Evolutionary conservation across 805 yeast species (phyloP).

Genomic region (Debaryomyces prosopidis): DNA sequence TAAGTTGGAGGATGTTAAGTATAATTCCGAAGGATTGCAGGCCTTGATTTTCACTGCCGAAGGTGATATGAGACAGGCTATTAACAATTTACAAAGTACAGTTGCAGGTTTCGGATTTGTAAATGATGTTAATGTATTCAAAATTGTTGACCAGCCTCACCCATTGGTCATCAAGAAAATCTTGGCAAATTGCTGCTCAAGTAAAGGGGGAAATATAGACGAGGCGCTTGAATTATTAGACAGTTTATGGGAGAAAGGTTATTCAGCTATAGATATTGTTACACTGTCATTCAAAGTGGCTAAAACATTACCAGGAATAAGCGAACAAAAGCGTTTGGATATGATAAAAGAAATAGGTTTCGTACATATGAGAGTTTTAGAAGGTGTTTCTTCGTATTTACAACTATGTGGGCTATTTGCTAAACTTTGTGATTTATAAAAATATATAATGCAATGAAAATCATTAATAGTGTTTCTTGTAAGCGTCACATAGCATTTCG

Average conservation of each 20-base stretch:
- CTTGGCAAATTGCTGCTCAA: slow-evolving; percentile 44
- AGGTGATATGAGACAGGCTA: slow-evolving; percentile 98
- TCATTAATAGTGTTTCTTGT: slow-evolving; percentile 17
- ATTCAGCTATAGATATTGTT: slow-evolving; percentile 89
- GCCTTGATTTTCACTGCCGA: slow-evolving; percentile 94
- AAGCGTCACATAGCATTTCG: slow-evolving; percentile 40
- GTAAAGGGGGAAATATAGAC: slow-evolving; percentile 48
- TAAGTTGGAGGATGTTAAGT: slow-evolving; percentile 68
- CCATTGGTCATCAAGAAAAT: slow-evolving; percentile 77
- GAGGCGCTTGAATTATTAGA: slow-evolving; percentile 63
- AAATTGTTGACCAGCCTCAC: slow-evolving; percentile 95
- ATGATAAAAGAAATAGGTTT: slow-evolving; percentile 85
- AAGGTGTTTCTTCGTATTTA: slow-evolving; percentile 86
- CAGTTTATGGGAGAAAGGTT: slow-evolving; percentile 84
- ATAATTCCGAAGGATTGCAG: slow-evolving; percentile 85
- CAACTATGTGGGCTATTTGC: slow-evolving; percentile 86
- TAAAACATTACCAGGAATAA: slow-evolving; percentile 67
- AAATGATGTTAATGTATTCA: slow-evolving; percentile 89
- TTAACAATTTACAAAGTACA: slow-evolving; percentile 90
- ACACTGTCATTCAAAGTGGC: slow-evolving; percentile 88
- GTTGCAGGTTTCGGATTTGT: slow-evolving; percentile 92
- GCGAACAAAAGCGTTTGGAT: slow-evolving; percentile 70
- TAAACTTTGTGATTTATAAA: slow-evolving; percentile 39
- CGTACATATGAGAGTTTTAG: slow-evolving; percentile 87
- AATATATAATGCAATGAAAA: background rate